A percentile compares a stretch with the other conserved stretches of the same genome.
These are phyloP conservation scores for Umbelopsis ramanniana DNA, from an alignment of 192 early-diverging fungal genomes.

Conservation along the genomic window DNA sequence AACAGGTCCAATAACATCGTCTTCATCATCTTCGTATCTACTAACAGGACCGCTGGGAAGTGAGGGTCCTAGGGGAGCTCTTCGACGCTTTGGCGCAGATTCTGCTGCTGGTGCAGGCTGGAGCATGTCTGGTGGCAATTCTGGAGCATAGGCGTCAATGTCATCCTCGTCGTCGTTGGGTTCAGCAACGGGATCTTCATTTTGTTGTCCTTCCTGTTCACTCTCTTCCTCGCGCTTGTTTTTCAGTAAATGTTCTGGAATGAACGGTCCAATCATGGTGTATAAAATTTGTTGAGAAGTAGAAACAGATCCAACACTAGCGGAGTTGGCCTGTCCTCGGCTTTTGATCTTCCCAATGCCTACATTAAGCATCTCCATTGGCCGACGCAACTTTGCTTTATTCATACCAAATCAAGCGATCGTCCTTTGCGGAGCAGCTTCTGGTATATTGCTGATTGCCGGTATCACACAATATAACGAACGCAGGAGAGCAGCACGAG, in stretches of 20 bases:
- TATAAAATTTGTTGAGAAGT: background rate
- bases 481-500: background rate
- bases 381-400: conserved; percentile 16
- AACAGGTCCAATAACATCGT: conserved; percentile 31
- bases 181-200: background rate
- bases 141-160: conserved; percentile 35
- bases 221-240: conserved; percentile 18
- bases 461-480: conserved; percentile 8
- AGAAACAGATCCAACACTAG: background rate
- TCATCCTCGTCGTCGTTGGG: conserved; percentile 6
- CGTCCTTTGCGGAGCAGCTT: background rate
- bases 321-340: background rate
- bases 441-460: conserved; percentile 1
- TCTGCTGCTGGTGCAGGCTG: background rate
- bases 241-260: conserved; percentile 27
- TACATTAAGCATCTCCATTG: conserved; percentile 12
- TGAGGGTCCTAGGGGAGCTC: conserved; percentile 27
- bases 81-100: conserved; percentile 17
- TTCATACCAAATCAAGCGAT: conserved; percentile 9
- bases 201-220: background rate
- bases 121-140: conserved; percentile 36
- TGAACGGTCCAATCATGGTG: conserved; percentile 24
- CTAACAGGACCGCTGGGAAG: conserved; percentile 21
- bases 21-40: conserved; percentile 28
- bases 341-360: conserved; percentile 8